phyloP scores from a whole-genome alignment of 1,284 basidiomycete species.

The Irpex lacteus region DNA sequence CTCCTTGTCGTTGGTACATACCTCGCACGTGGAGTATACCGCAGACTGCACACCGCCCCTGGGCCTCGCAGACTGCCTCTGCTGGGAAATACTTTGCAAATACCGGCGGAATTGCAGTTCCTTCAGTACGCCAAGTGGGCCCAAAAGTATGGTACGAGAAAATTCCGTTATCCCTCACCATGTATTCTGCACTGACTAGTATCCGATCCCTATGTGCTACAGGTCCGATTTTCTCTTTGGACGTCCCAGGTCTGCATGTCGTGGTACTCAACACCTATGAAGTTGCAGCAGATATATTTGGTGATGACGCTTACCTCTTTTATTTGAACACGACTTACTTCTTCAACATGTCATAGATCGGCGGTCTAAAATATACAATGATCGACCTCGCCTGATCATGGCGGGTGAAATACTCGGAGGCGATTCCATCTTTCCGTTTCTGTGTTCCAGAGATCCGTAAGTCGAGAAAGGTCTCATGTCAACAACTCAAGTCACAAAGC shows the following conservation, averaged over 20 bases:
- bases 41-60: too few relatives aligned
- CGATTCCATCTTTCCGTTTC: not conserved
- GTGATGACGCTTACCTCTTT: not conserved
- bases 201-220: not conserved
- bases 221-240: not conserved
- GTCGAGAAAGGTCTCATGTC: not conserved
- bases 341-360: not conserved
- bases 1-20: not conserved
- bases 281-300: not conserved
- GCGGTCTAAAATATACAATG: constrained; percentile 58
- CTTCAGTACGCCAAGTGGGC: not conserved
- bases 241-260: not conserved
- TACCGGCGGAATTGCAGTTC: not conserved
- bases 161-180: not conserved
- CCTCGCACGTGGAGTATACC: not conserved
- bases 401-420: constrained; percentile 35
- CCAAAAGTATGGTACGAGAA: constrained; percentile 18
- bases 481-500: not conserved
- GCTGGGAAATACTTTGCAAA: not conserved
- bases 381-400: constrained; percentile 62
- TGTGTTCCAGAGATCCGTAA: not conserved
- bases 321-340: not conserved
- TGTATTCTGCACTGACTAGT: too few relatives aligned
- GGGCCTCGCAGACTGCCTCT: not conserved
- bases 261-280: not conserved